Base-by-base conservation (phyloP, 2,329 filamentous ascomycete species). In the Paraconiothyrium brasiliense region DNA sequence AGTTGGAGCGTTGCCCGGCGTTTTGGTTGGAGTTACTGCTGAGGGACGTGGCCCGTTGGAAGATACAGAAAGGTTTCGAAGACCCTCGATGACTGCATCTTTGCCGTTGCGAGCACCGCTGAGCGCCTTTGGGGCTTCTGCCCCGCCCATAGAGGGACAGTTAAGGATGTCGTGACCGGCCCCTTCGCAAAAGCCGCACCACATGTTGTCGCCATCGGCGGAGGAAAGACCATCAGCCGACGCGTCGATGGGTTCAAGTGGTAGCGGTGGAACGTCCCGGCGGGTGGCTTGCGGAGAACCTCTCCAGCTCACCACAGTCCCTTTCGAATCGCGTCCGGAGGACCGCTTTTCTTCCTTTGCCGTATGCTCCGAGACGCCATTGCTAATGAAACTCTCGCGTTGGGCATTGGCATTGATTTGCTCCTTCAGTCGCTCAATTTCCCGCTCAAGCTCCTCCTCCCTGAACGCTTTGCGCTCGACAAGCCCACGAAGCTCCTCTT, bases 111-210 rank as follows among this genome's bases (percentile, higher is more conserved):
- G 69, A 10, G 64, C 62, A 2, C 63, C 64, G 35, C 68, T 68
- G 1, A 63, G 64, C 11, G 72, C 69, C 30, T 70, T 75, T 3
- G 66, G 63, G 0, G 63, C 57, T 2, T 62, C 61, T 85, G 89
- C 78, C 92, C 69, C 68, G 32, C 72, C 94, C 89, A 97, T 95
- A 78, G 93, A 94, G 57, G 92, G 93, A 84, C 94, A 98, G 24
- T 92, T 96, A 59, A 98, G 84, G 63, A 98, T 97, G 72, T 98
- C 94, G 75, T 98, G 94, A 16, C 94, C 94, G 50, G 88, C 86
- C 37, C 92, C 92, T 81, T 97, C 94, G 81, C 94, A 98, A 64
- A 98, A 95, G 80, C 98, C 95, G 79, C 94, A 98, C 91, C 92
- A 97, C 65, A 94, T 85, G 85, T 73, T 63, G 62, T 88, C 91